Evolutionary conservation across 352 stramenopile species (phyloP).

Genomic region (Globisporangium okanoganense): DNA sequence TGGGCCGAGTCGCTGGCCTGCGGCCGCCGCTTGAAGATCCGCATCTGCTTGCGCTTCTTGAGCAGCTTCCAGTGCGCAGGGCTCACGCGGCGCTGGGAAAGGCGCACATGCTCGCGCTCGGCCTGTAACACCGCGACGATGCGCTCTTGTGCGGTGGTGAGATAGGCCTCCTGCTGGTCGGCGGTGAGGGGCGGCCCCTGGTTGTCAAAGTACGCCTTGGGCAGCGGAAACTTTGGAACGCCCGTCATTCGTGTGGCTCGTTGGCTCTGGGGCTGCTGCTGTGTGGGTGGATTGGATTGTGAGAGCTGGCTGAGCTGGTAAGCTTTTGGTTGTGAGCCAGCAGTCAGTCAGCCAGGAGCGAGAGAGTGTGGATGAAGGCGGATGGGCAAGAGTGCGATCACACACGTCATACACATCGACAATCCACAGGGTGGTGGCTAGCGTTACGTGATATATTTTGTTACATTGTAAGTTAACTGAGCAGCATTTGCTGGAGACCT

Average conservation of each 20-base stretch:
- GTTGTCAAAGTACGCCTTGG: constrained; percentile 14
- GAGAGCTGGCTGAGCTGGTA: too few species aligned
- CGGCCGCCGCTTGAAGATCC: constrained; percentile 32
- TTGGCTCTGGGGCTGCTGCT: background rate
- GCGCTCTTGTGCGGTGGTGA: constrained; percentile 1
- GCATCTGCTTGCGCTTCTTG: constrained; percentile 28
- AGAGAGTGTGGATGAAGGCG: background rate
- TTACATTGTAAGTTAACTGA: too few species aligned
- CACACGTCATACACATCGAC: too few species aligned
- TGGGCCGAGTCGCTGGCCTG: background rate
- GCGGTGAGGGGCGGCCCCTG: background rate
- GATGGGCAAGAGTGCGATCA: too few species aligned
- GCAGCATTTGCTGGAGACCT: too few species aligned
- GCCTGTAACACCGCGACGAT: constrained; percentile 8
- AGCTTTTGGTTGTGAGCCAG: too few species aligned
- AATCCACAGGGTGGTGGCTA: too few species aligned
- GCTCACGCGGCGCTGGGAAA: constrained; percentile 2
- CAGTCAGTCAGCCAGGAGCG: too few species aligned
- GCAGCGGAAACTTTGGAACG: constrained; percentile 12
- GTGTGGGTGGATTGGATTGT: background rate
- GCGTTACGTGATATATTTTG: too few species aligned
- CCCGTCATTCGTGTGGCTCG: background rate
- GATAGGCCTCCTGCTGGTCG: constrained; percentile 7
- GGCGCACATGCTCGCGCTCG: constrained; percentile 11
- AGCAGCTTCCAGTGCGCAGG: constrained; percentile 13